Base-by-base conservation (phyloP, 2,329 filamentous ascomycete species). In the Pestalotiopsis sp. region DNA sequence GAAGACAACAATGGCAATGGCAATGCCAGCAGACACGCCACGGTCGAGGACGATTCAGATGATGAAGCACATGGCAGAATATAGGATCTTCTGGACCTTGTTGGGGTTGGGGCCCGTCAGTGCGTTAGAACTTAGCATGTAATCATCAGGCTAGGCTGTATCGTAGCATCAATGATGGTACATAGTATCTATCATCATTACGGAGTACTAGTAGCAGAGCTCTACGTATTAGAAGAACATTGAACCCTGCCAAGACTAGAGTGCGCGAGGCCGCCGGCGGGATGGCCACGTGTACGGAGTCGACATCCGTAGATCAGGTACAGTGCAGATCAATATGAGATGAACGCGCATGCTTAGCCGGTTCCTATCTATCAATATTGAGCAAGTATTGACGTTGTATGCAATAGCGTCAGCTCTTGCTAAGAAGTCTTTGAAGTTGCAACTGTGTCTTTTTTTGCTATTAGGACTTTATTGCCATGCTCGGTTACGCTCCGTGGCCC, bases 191-290 rank as follows among this genome's bases (percentile, higher is more conserved):
- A 52, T n/a, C 17, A n/a, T 20, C 45, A 52, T n/a, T n/a, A 52
- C 6, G 2, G 17, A 45, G 12, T 12, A 9, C 45, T 9, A 52
- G 3, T 20, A 52, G 17, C 23, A 40, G 14, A 20, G 27, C 36
- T 62, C 23, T 31, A 12, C 4, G n/a, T n/a, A n/a, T n/a, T n/a
- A n/a, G 14, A 36, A 36, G 36, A 13, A 13, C 27, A 38, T 20
- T 20, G 60, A 7, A 23, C 12, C 41, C 23, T 65, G 63, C 63
- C 63, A 65, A 65, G 63, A 17, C 23, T 56, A 52, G 41, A 31
- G 25, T 65, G 23, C 23, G 14, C 65, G 64, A 61, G 20, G 20
- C 69, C 69, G 67, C 66, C 68, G 68, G 66, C 68, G 68, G 65
- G 65, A 58, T 65, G 23, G 41, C 41, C 45, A 71, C 68, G 68